phyloP scores from a whole-genome alignment of 2,329 filamentous ascomycete species.

The Zasmidium angulare region DNA sequence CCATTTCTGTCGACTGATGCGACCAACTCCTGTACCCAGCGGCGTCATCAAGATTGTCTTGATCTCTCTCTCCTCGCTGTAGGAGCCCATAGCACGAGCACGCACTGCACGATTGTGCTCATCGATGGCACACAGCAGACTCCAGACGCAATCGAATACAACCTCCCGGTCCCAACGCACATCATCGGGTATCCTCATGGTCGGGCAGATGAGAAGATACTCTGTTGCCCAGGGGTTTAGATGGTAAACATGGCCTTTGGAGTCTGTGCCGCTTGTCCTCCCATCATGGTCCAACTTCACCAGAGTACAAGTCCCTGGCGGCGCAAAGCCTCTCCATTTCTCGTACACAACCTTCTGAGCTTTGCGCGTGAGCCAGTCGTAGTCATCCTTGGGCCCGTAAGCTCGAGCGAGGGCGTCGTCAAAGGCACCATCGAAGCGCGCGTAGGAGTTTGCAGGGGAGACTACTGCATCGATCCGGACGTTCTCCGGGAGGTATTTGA shows the following conservation, averaged over 20 bases:
- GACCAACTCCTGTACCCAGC: slow-evolving; percentile 51
- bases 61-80: slow-evolving; percentile 35
- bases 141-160: slow-evolving; percentile 57
- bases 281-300: slow-evolving; percentile 33
- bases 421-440: slow-evolving; percentile 55
- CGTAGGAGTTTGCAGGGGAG: slow-evolving; percentile 58
- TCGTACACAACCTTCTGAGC: slow-evolving; percentile 49
- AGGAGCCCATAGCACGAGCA: not conserved
- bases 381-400: slow-evolving; percentile 47
- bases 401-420: slow-evolving; percentile 55
- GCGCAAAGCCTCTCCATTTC: slow-evolving; percentile 51
- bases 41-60: slow-evolving; percentile 52
- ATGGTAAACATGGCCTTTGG: not conserved
- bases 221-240: slow-evolving; percentile 40
- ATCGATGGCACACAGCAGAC: slow-evolving; percentile 50
- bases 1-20: slow-evolving; percentile 49
- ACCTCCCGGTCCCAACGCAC: slow-evolving; percentile 54
- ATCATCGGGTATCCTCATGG: slow-evolving; percentile 50
- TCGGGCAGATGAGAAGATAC: slow-evolving; percentile 54
- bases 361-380: slow-evolving; percentile 48
- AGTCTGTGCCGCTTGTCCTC: not conserved
- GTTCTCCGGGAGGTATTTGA: slow-evolving; percentile 39
- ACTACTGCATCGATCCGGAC: slow-evolving; percentile 51
- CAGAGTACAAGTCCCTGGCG: slow-evolving; percentile 52
- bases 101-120: slow-evolving; percentile 43